Evolutionary conservation across 2,329 filamentous ascomycete species (phyloP), one percentile per base, ranked within the genome.

Genomic region (Fusarium brevicatenulatum): DNA sequence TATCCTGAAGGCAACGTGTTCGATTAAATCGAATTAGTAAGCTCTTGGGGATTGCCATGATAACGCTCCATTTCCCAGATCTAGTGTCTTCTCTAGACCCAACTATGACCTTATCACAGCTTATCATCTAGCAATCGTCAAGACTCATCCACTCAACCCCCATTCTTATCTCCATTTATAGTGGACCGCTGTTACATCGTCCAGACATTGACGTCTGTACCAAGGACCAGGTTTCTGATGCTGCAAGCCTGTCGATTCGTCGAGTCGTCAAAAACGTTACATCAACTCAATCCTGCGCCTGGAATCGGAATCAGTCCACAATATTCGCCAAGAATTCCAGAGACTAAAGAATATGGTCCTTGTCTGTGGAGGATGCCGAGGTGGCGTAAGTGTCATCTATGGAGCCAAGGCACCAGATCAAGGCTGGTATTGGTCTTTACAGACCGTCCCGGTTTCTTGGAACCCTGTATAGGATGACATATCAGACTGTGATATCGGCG

Each of bases 281-380:
- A 61, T 73, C 49, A 34, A 23, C 66, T 69, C 40, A 69, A 39
- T 19, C 9, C 23, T 69, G 52, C 53, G 66, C 58, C 66, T 46
- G 10, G 9, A 19, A 19, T 49, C 11, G 4, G 7, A 2, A 15
- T 23, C 19, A 50, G 21, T 21, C 40, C 40, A 57, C 15, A 60
- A 21, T 21, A 21, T 16, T 23, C 10, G 37, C 34, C 63, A 57
- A 19, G 32, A 28, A 21, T 28, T 1, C 1, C 15, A 18, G 15
- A 28, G 9, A 54, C 34, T 54, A 40, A 2, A 40, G n/a, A 32
- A 13, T 8, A 57, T 42, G 15, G 19, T 18, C 50, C 44, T 36
- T 43, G 28, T 47, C 3, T 32, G 40, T 53, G 47, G 53, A 59
- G 60, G 44, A 54, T 11, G 52, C 39, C 40, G 66, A 69, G 52